A percentile compares a stretch with the other conserved stretches of the same genome.
Evolutionary conservation across 2,329 filamentous ascomycete genomes (phyloP).

Genomic region (Xylariales sp.): DNA sequence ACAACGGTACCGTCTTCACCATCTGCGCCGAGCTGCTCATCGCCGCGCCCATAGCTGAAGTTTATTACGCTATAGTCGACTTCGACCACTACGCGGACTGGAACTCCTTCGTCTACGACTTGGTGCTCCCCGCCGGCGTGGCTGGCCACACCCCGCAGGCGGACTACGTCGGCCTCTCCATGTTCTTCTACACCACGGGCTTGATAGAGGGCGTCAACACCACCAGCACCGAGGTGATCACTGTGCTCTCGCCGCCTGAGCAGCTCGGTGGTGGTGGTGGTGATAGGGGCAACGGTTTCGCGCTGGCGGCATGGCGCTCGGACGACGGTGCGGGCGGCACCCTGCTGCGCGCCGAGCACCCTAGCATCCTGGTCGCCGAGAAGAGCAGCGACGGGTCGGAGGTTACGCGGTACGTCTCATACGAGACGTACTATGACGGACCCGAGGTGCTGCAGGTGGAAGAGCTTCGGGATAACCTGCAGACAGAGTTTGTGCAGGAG

Average conservation of each 20-base stretch:
- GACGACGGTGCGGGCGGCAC: constrained; percentile 14
- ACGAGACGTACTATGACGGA: background rate
- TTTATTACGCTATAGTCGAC: constrained; percentile 17
- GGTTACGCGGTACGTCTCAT: constrained; percentile 17
- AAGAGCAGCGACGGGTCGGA: too few relatives aligned
- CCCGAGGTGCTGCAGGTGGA: background rate
- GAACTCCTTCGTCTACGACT: constrained; percentile 20
- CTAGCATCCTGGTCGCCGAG: constrained; percentile 15
- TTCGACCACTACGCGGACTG: constrained; percentile 18
- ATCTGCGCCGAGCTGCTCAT: constrained; percentile 19
- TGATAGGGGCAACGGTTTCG: constrained; percentile 10
- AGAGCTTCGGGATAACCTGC: background rate
- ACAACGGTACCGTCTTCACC: constrained; percentile 14
- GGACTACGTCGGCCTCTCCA: constrained; percentile 19
- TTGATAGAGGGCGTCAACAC: constrained; percentile 18
- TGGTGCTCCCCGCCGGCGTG: constrained; percentile 16
- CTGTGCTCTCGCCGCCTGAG: constrained; percentile 7
- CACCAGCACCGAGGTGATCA: constrained; percentile 19
- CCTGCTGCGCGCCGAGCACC: constrained; percentile 15
- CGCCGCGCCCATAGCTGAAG: constrained; percentile 8
- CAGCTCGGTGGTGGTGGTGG: too few relatives aligned
- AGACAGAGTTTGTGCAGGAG: background rate
- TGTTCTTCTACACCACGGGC: constrained; percentile 18
- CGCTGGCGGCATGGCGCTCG: constrained; percentile 17
- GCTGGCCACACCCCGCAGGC: constrained; percentile 15